These are phyloP conservation scores for Entoloma clypeatum DNA, from an alignment of 1,284 basidiomycete genomes.

Conservation along the genomic window DNA sequence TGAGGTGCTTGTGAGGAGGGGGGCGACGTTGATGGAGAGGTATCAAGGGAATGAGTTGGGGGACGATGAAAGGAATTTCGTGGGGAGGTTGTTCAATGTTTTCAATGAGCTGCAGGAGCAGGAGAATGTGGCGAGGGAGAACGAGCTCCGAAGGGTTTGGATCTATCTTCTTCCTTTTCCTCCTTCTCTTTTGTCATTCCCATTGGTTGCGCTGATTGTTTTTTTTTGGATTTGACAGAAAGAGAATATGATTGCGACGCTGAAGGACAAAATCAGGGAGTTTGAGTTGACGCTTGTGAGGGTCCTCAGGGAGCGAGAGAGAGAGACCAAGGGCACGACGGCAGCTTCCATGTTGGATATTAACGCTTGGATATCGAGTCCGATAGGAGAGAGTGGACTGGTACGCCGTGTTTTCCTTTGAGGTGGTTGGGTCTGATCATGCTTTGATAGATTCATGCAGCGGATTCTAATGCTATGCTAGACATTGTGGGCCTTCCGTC, in stretches of 20 bases:
- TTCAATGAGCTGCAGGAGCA: constrained; percentile 44
- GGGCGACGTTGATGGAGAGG: constrained; percentile 29
- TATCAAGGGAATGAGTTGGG: constrained; percentile 42
- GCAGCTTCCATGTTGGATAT: constrained; percentile 36
- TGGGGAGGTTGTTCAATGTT: constrained; percentile 38
- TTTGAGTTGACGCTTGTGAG: constrained; percentile 41
- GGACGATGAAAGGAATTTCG: constrained; percentile 44
- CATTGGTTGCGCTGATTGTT: no score
- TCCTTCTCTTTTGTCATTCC: constrained; percentile 6
- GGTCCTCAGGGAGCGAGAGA: constrained; percentile 35
- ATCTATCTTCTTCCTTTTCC: constrained; percentile 8
- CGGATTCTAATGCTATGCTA: no score
- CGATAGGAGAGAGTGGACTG: no score
- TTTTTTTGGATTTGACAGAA: constrained; percentile 35
- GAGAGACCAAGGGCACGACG: constrained; percentile 17
- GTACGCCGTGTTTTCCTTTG: no score
- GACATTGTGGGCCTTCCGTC: no score
- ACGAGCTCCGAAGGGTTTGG: constrained; percentile 47
- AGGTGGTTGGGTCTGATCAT: no score
- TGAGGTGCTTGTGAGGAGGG: constrained; percentile 9
- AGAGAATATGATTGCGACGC: constrained; percentile 38
- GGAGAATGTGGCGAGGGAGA: constrained; percentile 45
- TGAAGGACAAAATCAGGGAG: constrained; percentile 37
- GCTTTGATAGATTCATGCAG: no score
- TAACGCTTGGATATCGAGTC: constrained; percentile 37